Conservation (phyloP, 78 protist genomes). For the Pelomyxa schiedti region DNA sequence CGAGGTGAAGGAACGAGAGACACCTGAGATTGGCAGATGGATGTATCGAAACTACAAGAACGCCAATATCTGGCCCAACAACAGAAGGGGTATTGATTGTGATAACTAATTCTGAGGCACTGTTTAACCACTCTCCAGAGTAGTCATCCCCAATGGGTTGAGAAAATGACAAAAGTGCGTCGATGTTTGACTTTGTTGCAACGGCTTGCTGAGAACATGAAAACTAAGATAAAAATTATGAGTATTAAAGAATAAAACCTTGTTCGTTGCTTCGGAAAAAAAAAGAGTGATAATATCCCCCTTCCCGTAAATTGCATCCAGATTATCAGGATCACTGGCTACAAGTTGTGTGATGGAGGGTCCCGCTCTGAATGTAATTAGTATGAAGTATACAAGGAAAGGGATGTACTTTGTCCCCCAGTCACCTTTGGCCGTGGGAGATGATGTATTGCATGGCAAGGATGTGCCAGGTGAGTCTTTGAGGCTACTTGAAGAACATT, state of each 20-base stretch:
- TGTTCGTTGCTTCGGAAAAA: background rate
- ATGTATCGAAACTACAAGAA: background rate
- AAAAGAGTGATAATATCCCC: background rate
- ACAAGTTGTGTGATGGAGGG: background rate
- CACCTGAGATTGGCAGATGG: background rate
- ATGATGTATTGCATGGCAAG: background rate
- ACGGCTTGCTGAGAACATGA: background rate
- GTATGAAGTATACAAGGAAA: too few relatives aligned
- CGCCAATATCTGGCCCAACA: background rate
- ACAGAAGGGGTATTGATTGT: background rate
- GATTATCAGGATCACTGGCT: constrained; percentile 1
- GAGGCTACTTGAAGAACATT: background rate
- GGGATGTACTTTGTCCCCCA: background rate
- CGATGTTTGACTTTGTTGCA: background rate
- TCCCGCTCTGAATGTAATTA: too few relatives aligned
- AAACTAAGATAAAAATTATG: too few relatives aligned
- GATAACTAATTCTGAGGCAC: background rate
- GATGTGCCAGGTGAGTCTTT: background rate
- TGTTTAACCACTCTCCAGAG: background rate
- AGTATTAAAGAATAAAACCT: background rate
- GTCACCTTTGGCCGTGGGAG: background rate
- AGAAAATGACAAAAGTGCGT: background rate
- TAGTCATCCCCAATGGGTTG: background rate
- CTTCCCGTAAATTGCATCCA: background rate
- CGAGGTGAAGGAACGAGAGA: too few relatives aligned